Base-by-base conservation (phyloP, 345 rosid genomes). In the Melaleuca quinquenervia region DNA sequence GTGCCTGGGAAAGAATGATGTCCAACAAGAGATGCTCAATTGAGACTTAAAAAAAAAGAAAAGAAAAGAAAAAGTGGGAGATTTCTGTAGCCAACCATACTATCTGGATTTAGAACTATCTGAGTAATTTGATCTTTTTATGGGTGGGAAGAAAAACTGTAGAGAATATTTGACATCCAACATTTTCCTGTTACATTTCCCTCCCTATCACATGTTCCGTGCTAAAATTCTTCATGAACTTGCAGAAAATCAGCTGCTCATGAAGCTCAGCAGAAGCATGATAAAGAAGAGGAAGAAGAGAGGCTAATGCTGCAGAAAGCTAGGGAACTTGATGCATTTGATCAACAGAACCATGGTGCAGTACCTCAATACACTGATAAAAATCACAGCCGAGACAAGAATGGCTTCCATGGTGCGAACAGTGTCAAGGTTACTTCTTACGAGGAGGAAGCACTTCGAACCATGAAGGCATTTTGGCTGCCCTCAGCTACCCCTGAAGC, bases 401-500 rank as follows among this genome's bases (percentile, higher is more conserved):
- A 87, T 86, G 97, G 96, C 74, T 97, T 96, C 88, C 99, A 97
- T 50, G 99, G 99, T 44, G 99, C 99, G 44, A 95, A 97, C 86
- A 95, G 99, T 86, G 99, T 97, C 89, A 97, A 96, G 87, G 93
- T 88, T 56, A 96, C 99, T 83, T 94, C 97, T 16, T 96, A 89
- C 85, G 98, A 97, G 91, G 99, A 93, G 88, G 99, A 97, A 89
- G 99, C 99, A 18, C 98, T 97, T 75, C 93, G 94, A 75, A 97
- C 98, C 6, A 97, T 97, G 99, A 97, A 97, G 90, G 99, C 99
- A 10, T 97, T 96, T 91, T 97, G 98, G 98, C 95, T 97, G 58
- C 99, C 99, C n/a, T 97, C 99, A 50, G 99, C 99, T 53, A 97
- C 99, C 27, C 99, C 99, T 0, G 99, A 90, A 85, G 99, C 99